These are phyloP conservation scores for Solanum hybrid DNA, from an alignment of 305 asterid species.

Conservation along the genomic window DNA sequence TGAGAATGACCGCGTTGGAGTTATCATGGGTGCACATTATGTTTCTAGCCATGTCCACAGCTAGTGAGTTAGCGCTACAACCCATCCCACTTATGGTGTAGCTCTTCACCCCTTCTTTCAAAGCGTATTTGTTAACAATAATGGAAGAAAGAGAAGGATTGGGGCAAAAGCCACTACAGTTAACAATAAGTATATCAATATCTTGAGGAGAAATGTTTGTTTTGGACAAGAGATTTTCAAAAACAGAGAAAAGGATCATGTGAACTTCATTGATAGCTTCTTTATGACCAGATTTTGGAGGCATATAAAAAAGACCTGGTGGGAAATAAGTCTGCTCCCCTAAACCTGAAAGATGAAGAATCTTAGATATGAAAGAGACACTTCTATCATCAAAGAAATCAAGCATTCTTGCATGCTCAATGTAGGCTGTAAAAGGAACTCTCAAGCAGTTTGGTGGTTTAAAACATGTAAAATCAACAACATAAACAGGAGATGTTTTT, in stretches of 20 bases:
- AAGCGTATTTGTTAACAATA: constrained; percentile 37
- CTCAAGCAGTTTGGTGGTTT: constrained; percentile 4
- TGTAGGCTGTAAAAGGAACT: constrained; percentile 2
- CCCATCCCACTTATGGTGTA: constrained; percentile 60
- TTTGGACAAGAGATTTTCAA: constrained; percentile 31
- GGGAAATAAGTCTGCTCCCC: constrained; percentile 39
- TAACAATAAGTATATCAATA: constrained; percentile 41
- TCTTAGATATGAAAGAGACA: constrained; percentile 7
- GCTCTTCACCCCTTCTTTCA: constrained; percentile 39
- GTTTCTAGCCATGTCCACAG: constrained; percentile 46
- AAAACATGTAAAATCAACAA: constrained; percentile 3
- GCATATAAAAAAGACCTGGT: constrained; percentile 28
- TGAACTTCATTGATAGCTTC: constrained; percentile 25
- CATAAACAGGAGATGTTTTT: neutral
- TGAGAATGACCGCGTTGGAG: constrained; percentile 50
- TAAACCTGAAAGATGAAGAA: constrained; percentile 20
- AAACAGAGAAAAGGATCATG: constrained; percentile 30
- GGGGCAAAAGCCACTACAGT: constrained; percentile 58
- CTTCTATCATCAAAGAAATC: constrained; percentile 3
- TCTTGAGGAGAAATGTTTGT: constrained; percentile 28
- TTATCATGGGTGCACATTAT: constrained; percentile 33
- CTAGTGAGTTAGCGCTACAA: constrained; percentile 49
- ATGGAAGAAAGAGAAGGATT: constrained; percentile 45
- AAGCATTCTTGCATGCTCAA: neutral
- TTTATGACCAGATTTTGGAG: constrained; percentile 24